These are phyloP conservation scores for Aspergillus piperis DNA, from an alignment of 2,329 filamentous ascomycete genomes.

Conservation along the genomic window DNA sequence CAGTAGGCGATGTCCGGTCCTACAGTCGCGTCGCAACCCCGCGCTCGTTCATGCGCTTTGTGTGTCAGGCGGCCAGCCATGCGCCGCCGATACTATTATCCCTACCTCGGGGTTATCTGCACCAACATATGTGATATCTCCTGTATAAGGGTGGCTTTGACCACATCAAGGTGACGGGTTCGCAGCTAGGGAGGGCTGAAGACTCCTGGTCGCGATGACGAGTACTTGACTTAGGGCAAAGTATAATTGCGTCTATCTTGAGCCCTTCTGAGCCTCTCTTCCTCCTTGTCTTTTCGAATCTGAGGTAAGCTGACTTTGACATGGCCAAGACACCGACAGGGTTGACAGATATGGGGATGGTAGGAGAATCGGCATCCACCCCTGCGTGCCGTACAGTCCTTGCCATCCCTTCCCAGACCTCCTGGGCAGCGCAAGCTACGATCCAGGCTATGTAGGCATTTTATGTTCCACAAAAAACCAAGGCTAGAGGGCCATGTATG, in stretches of 20 bases:
- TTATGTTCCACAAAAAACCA: background rate
- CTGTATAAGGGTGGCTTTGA: no score
- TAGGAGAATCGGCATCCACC: background rate
- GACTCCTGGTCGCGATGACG: no score
- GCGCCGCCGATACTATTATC: background rate
- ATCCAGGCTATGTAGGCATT: background rate
- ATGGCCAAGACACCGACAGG: background rate
- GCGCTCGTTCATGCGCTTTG: background rate
- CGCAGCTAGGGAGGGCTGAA: no score
- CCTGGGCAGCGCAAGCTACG: background rate
- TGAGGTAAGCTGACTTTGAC: background rate
- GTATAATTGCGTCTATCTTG: no score
- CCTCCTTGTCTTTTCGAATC: background rate
- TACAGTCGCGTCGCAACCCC: background rate
- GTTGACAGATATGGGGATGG: background rate
- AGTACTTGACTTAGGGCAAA: no score
- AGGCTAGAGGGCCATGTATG: background rate
- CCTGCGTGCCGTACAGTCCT: background rate
- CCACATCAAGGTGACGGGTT: no score
- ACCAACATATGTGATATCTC: no score
- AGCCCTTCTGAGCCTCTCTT: no score
- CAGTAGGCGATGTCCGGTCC: background rate
- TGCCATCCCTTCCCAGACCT: background rate
- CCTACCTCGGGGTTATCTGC: background rate
- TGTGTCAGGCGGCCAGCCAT: background rate